Conservation (phyloP, 352 stramenopile genomes). For the Labyrinthula sp. region DNA sequence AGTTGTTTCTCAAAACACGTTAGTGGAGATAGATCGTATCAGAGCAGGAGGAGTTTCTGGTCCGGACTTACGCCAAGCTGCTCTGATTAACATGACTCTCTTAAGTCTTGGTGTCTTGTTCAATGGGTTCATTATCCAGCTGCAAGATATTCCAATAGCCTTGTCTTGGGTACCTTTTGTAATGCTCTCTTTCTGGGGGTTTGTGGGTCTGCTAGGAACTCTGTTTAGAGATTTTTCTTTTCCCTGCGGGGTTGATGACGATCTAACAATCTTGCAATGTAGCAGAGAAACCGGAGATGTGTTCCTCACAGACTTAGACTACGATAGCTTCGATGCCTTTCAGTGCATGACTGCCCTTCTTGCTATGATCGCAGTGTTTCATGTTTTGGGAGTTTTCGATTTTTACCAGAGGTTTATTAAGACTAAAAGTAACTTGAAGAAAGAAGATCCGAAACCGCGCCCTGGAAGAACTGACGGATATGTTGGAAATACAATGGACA, state of each 20-base stretch:
- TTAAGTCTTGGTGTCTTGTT: conserved; percentile 8
- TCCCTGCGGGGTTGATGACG: background rate
- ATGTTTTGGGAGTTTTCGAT: conserved; percentile 5
- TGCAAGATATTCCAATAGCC: conserved; percentile 11
- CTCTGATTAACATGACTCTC: conserved; percentile 19
- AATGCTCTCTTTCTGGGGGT: conserved; percentile 21
- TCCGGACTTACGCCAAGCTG: conserved; percentile 8
- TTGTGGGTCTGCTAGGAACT: conserved; percentile 17
- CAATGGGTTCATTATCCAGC: conserved; percentile 27
- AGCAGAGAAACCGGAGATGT: conserved; percentile 6
- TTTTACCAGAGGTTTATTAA: conserved; percentile 23
- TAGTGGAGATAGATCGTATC: conserved; percentile 21
- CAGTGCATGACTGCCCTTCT: conserved; percentile 20
- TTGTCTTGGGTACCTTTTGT: conserved; percentile 13
- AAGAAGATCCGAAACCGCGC: background rate
- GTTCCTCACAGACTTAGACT: conserved; percentile 6
- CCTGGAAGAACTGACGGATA: too few species aligned
- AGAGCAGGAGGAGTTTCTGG: conserved; percentile 3
- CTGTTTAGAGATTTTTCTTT: conserved; percentile 1
- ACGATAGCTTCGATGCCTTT: conserved; percentile 5
- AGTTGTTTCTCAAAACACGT: conserved; percentile 14
- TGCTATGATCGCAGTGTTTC: conserved; percentile 5
- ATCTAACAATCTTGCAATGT: conserved; percentile 1
- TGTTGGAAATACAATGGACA: too few species aligned
- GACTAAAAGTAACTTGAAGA: conserved; percentile 4